Evolutionary conservation across 78 protist genomes (phyloP).

Genomic region (Cyanophora paradoxa): DNA sequence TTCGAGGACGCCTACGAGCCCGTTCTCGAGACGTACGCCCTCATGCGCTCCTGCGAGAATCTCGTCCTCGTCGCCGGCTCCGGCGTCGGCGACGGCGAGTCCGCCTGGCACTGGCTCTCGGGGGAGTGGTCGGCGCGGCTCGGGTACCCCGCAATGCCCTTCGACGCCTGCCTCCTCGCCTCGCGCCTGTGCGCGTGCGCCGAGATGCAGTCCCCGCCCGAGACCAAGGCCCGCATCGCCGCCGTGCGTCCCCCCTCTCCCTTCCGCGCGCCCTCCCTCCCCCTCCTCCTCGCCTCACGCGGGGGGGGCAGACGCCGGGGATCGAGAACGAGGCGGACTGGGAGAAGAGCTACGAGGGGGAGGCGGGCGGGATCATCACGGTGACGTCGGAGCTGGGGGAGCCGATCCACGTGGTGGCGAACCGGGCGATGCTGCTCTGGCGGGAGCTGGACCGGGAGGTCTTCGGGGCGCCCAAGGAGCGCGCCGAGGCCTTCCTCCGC

Average conservation of each 20-base stretch:
- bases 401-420: constrained; percentile 61
- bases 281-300: too few species aligned
- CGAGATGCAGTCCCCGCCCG: constrained; percentile 40
- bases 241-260: too few species aligned
- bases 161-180: too few species aligned
- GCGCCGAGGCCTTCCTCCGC: background rate
- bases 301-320: too few species aligned
- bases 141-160: too few species aligned
- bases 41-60: constrained; percentile 32
- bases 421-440: constrained; percentile 49
- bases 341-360: constrained; percentile 36
- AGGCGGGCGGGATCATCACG: constrained; percentile 45
- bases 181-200: constrained; percentile 56
- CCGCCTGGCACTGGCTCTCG: too few species aligned
- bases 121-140: too few species aligned
- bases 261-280: too few species aligned
- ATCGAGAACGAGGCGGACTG: constrained; percentile 31
- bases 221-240: constrained; percentile 22
- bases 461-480: constrained; percentile 34
- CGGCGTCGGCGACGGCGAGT: constrained; percentile 39
- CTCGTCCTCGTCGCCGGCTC: constrained; percentile 49
- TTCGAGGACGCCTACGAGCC: constrained; percentile 59
- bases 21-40: constrained; percentile 45
- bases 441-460: constrained; percentile 20
- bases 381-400: constrained; percentile 61